These are phyloP conservation scores for Amaranthus palmeri DNA, from an alignment of 148 eudicot species.

Conservation along the genomic window DNA sequence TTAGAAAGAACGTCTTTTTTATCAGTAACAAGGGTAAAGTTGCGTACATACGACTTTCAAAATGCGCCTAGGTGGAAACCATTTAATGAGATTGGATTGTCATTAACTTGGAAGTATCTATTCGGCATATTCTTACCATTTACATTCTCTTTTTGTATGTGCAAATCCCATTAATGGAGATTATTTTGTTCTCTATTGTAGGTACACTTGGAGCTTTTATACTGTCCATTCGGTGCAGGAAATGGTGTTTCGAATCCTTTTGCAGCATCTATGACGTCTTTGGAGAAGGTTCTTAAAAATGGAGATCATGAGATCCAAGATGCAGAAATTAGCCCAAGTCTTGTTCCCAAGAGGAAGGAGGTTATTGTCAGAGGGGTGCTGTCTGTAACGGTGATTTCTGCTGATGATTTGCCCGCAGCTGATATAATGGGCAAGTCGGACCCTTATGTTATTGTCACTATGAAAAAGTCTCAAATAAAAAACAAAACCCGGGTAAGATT, in stretches of 20 bases:
- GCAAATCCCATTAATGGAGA: background rate
- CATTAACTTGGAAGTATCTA: background rate
- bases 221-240: conserved; percentile 58
- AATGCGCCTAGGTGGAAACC: no score
- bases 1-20: background rate
- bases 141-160: background rate
- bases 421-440: conserved; percentile 92
- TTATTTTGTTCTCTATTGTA: conserved; percentile 24
- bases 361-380: conserved; percentile 86
- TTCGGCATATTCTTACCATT: background rate
- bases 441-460: conserved; percentile 66
- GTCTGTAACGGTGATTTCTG: conserved; percentile 86
- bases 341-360: conserved; percentile 44
- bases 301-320: conserved; percentile 37
- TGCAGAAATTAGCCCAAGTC: conserved; percentile 40
- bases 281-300: conserved; percentile 69
- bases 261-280: conserved; percentile 66
- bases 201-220: conserved; percentile 97
- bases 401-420: conserved; percentile 73
- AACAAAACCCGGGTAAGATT: conserved; percentile 75
- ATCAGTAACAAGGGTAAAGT: background rate
- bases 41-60: no score
- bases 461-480: conserved; percentile 74
- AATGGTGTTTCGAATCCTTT: conserved; percentile 61
- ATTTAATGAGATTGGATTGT: no score